phyloP scores from a whole-genome alignment of 192 early-diverging fungal genomes.

The Linnemannia hyalina region DNA sequence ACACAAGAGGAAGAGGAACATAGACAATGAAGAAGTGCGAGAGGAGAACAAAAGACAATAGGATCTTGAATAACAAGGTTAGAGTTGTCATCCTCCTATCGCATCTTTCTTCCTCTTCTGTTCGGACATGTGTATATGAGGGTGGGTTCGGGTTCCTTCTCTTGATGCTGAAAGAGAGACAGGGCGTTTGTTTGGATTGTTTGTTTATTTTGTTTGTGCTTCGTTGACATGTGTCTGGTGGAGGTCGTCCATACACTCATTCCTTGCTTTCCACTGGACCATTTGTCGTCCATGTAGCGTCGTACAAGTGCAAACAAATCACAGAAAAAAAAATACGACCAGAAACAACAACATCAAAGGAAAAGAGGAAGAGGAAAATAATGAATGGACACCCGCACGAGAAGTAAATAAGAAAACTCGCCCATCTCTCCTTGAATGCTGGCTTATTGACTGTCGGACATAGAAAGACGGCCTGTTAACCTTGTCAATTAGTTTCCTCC shows the following conservation, averaged over 20 bases:
- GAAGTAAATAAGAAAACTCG: neutral
- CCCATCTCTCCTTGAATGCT: neutral
- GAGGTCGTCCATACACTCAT: neutral
- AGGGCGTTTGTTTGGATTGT: neutral
- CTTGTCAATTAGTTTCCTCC: neutral
- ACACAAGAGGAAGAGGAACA: neutral
- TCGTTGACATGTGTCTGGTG: neutral
- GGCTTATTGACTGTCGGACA: neutral
- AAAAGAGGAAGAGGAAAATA: neutral
- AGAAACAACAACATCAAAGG: neutral
- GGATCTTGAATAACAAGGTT: neutral
- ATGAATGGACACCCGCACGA: neutral
- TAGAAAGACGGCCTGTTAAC: neutral
- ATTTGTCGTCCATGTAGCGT: neutral
- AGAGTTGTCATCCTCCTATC: neutral
- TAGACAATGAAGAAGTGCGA: too few species aligned
- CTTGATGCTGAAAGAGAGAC: neutral
- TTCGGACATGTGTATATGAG: neutral
- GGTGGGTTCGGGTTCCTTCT: neutral
- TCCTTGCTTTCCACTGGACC: neutral
- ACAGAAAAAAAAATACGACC: neutral
- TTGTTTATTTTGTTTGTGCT: slow-evolving; percentile 1
- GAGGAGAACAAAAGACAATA: neutral
- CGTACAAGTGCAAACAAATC: neutral
- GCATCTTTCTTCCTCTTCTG: neutral